Evolutionary conservation across 2,329 filamentous ascomycete species (phyloP).

Genomic region (Scytalidium lignicola): DNA sequence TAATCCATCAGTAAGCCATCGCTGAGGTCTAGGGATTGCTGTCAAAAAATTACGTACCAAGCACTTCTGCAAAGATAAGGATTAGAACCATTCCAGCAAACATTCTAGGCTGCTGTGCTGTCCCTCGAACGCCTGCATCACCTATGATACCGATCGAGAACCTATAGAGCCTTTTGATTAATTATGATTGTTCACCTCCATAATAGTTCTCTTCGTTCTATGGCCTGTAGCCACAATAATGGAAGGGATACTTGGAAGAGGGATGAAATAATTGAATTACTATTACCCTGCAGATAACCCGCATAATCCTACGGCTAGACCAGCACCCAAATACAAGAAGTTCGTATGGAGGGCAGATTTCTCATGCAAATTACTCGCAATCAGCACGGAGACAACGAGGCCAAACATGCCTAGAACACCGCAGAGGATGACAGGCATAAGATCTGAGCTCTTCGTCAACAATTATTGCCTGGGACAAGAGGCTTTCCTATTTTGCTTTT

Average conservation of each 20-base stretch:
- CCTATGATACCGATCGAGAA: slow-evolving; percentile 83
- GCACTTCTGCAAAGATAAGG: slow-evolving; percentile 76
- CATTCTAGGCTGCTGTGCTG: slow-evolving; percentile 60
- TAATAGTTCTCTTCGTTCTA: not conserved
- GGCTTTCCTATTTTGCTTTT: not conserved
- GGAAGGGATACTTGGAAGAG: not conserved
- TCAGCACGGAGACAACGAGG: slow-evolving; percentile 77
- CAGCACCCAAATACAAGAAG: slow-evolving; percentile 77
- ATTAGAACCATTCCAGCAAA: slow-evolving; percentile 76
- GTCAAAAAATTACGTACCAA: slow-evolving; percentile 49
- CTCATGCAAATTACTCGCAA: slow-evolving; percentile 71
- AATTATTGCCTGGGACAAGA: not conserved
- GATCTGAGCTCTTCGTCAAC: slow-evolving; percentile 56
- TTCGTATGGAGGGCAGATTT: slow-evolving; percentile 67
- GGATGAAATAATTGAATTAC: not conserved
- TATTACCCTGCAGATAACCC: slow-evolving; percentile 62
- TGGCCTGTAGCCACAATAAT: not conserved
- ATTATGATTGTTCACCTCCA: too few species aligned
- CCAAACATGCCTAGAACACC: slow-evolving; percentile 99
- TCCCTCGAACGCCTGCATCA: slow-evolving; percentile 80
- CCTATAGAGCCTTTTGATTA: slow-evolving; percentile 25
- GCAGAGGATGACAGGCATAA: slow-evolving; percentile 99
- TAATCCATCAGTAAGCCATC: slow-evolving; percentile 11
- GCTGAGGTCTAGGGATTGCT: slow-evolving; percentile 7
- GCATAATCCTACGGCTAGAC: slow-evolving; percentile 71